phyloP scores from a whole-genome alignment of 768 basidiomycete species.

The Baorangia bicolor region DNA sequence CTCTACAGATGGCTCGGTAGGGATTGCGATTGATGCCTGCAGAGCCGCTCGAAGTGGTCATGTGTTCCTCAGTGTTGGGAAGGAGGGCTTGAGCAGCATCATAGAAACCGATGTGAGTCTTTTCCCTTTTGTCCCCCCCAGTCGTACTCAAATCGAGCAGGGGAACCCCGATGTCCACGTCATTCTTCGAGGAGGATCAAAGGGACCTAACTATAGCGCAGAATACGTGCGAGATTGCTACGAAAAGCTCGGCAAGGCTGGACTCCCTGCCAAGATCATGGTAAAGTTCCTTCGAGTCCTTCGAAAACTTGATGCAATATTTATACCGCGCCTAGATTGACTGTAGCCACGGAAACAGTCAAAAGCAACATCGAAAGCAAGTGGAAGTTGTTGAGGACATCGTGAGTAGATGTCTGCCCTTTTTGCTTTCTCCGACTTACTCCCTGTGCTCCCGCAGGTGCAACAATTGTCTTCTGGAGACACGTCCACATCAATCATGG shows the following conservation, averaged over 20 bases:
- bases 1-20: slow-evolving; percentile 89
- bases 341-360: slow-evolving; percentile 95
- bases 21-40: slow-evolving; percentile 94
- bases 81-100: slow-evolving; percentile 92
- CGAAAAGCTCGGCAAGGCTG: slow-evolving; percentile 75
- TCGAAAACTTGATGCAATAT: background rate
- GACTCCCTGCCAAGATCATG: slow-evolving; percentile 82
- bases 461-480: slow-evolving; percentile 70
- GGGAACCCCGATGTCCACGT: slow-evolving; percentile 92
- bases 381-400: slow-evolving; percentile 87
- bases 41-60: slow-evolving; percentile 88
- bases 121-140: background rate
- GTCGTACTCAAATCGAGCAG: slow-evolving; percentile 37
- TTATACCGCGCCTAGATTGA: slow-evolving; percentile 60
- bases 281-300: slow-evolving; percentile 39
- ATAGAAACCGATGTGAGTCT: slow-evolving; percentile 82
- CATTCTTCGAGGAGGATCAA: slow-evolving; percentile 87
- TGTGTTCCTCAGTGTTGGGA: slow-evolving; percentile 95
- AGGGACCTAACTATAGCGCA: slow-evolving; percentile 85
- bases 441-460: slow-evolving; percentile 44
- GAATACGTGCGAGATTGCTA: slow-evolving; percentile 78
- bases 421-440: slow-evolving; percentile 10
- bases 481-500: slow-evolving; percentile 75
- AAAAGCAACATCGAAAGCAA: slow-evolving; percentile 89
- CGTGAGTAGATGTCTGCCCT: slow-evolving; percentile 43